phyloP scores from a whole-genome alignment of 306 rosid species.

The Quillaja saponaria region DNA sequence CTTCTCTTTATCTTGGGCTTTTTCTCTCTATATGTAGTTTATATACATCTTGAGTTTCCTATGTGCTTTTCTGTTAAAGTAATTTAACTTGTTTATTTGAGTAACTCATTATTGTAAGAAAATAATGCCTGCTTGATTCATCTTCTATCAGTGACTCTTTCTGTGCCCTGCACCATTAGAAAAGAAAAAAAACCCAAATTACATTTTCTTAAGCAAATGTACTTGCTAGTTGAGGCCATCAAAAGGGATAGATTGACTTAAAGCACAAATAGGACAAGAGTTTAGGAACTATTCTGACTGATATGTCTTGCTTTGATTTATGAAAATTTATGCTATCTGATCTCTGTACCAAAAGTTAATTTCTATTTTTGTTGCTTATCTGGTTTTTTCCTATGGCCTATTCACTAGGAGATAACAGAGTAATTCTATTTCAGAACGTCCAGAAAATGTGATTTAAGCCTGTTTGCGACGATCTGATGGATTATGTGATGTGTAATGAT shows the following conservation, averaged over 20 bases:
- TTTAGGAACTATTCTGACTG: slow-evolving; percentile 7
- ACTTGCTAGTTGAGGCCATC: background rate
- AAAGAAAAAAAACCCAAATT: background rate
- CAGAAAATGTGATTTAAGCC: no score
- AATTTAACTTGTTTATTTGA: slow-evolving; percentile 10
- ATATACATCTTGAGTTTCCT: slow-evolving; percentile 3
- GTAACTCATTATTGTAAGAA: background rate
- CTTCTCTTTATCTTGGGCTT: slow-evolving; percentile 28
- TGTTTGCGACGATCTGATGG: no score
- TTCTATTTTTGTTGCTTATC: no score
- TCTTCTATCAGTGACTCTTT: slow-evolving; percentile 6
- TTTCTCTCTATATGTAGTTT: background rate
- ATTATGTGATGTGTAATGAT: no score
- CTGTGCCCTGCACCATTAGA: background rate
- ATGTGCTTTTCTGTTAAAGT: background rate
- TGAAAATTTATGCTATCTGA: background rate
- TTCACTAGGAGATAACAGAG: no score
- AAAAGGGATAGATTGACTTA: background rate
- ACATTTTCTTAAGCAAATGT: background rate
- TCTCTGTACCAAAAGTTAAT: no score
- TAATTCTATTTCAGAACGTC: no score
- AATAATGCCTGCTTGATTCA: background rate
- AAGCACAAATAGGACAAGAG: background rate
- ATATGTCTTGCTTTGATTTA: slow-evolving; percentile 18
- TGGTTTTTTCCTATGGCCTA: slow-evolving; percentile 12